Base-by-base conservation (phyloP, 2,329 filamentous ascomycete genomes). In the Penicillium sumatraense region DNA sequence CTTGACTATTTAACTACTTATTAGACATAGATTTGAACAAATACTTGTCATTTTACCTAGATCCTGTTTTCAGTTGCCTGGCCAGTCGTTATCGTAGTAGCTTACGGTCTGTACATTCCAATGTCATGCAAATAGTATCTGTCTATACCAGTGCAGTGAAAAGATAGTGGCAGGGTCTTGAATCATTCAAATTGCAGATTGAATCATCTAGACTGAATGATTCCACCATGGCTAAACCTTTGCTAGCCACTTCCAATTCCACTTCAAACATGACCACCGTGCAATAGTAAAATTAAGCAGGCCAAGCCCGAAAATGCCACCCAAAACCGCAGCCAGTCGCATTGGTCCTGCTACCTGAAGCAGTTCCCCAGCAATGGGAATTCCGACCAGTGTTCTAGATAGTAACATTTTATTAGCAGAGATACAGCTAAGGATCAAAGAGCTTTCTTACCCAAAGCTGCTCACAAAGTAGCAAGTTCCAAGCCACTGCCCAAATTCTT, bases 401-500 rank as follows among this genome's bases (percentile, higher is more conserved):
- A n/a, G n/a, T n/a, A 2, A 21, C 3, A 20, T 5, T 3, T n/a
- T 5, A 42, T 42, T 36, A 52, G n/a, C n/a, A n/a, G n/a, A n/a
- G n/a, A n/a, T n/a, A n/a, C n/a, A n/a, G n/a, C n/a, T n/a, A n/a
- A n/a, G n/a, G n/a, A n/a, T n/a, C n/a, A n/a, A n/a, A n/a, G n/a
- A n/a, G n/a, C n/a, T n/a, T n/a, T 46, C 42, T 41, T 31, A 53
- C 51, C 41, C 51, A 31, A 53, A 41, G 13, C 51, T 47, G n/a
- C 33, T 42, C 23, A 53, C 42, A 16, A 51, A 51, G 42, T 55
- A 55, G 18, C 41, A 41, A 9, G 48, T 92, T 2, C 89, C 88
- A 64, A 91, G 92, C 70, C 91, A 91, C 2, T 88, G 78, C 0
- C 89, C 90, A 67, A 92, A 93, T 47, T 90, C 80, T 62, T 89